Evolutionary conservation across 352 stramenopile genomes (phyloP).

Genomic region (Pythium monospermum): DNA sequence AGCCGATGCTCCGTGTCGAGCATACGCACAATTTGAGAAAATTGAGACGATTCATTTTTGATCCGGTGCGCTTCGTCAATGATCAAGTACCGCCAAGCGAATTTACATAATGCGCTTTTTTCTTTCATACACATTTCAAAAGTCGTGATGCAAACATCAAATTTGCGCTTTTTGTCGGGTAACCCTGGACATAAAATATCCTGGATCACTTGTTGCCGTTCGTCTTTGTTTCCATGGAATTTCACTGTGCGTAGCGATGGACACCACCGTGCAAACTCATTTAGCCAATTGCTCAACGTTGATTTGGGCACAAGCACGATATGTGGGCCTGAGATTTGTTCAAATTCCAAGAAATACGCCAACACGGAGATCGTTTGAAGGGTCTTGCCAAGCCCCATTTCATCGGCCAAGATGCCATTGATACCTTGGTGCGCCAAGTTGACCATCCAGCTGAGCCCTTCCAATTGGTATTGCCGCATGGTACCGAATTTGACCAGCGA

Average conservation of each 20-base stretch:
- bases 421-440: conserved; percentile 98
- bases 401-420: conserved; percentile 97
- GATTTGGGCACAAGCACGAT: conserved; percentile 94
- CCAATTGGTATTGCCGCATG: conserved; percentile 98
- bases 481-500: conserved; percentile 89
- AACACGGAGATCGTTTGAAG: conserved; percentile 91
- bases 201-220: conserved; percentile 79
- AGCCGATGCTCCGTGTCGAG: conserved; percentile 82
- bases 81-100: conserved; percentile 87
- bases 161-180: conserved; percentile 91
- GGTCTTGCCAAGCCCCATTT: conserved; percentile 98
- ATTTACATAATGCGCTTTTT: conserved; percentile 85
- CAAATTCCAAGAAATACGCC: conserved; percentile 78
- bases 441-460: conserved; percentile 98
- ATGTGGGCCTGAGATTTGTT: conserved; percentile 85
- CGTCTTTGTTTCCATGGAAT: conserved; percentile 91
- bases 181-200: conserved; percentile 87
- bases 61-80: conserved; percentile 88
- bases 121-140: conserved; percentile 95
- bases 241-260: conserved; percentile 89
- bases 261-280: conserved; percentile 91
- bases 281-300: conserved; percentile 93
- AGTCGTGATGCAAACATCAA: conserved; percentile 96
- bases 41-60: conserved; percentile 87
- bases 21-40: conserved; percentile 78